Evolutionary conservation across 139 green algal genomes (phyloP), one percentile per base, ranked within the genome.

Genomic region (Chlorella vulgaris): DNA sequence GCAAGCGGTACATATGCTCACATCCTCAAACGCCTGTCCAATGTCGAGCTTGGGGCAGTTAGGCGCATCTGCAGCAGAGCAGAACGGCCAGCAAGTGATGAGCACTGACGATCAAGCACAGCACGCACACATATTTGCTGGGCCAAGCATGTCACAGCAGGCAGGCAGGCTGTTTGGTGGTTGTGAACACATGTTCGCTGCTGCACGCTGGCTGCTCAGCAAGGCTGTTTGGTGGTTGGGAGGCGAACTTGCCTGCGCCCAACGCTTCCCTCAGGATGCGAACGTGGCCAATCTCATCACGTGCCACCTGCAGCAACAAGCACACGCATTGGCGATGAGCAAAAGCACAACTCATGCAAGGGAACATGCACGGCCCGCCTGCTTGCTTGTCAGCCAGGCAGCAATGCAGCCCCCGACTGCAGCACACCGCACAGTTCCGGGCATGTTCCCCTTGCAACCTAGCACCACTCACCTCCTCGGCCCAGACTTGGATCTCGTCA

Each of bases 401-500:
- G n/a, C n/a, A n/a, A n/a, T n/a, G n/a, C n/a, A n/a, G n/a, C n/a
- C n/a, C n/a, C n/a, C n/a, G n/a, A n/a, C n/a, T n/a, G n/a, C n/a
- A n/a, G n/a, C n/a, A n/a, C n/a, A n/a, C n/a, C n/a, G n/a, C n/a
- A n/a, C n/a, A n/a, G n/a, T n/a, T n/a, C n/a, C n/a, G n/a, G n/a
- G n/a, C n/a, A n/a, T n/a, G n/a, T n/a, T n/a, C n/a, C n/a, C n/a
- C n/a, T n/a, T n/a, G n/a, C n/a, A n/a, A n/a, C n/a, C n/a, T n/a
- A n/a, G n/a, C n/a, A 21, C 42, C 42, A 58, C 67, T 35, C 43
- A 88, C 69, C 71, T 90, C 86, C 60, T 89, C 55, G 21, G 78
- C 65, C 43, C 73, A 85, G 15, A 71, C 47, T 43, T 47, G 31
- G 7, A 85, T 74, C 26, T 76, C 35, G 2, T n/a, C 10, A 21